Evolutionary conservation across 2,329 filamentous ascomycete species (phyloP).

Genomic region (Fusarium pseudograminearum): DNA sequence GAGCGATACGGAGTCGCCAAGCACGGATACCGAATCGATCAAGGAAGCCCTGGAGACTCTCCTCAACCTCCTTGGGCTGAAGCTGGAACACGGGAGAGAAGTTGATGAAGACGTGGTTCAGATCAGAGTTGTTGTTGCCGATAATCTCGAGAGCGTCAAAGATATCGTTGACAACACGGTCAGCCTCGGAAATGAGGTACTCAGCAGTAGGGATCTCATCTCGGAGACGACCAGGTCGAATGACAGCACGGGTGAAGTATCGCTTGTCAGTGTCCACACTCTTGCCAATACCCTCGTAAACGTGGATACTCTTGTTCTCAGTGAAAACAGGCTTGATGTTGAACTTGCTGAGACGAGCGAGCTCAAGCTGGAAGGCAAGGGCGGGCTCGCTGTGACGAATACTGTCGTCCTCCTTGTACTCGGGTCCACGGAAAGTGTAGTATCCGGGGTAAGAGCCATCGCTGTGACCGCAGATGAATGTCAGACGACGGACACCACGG

Average conservation of each 20-base stretch:
- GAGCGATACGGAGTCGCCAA: constrained; percentile 96
- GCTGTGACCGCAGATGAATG: constrained; percentile 95
- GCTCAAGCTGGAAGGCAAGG: constrained; percentile 97
- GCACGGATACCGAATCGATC: constrained; percentile 95
- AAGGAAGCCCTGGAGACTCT: constrained; percentile 93
- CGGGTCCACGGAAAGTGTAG: constrained; percentile 96
- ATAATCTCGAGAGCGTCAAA: constrained; percentile 98
- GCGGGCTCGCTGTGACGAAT: constrained; percentile 98
- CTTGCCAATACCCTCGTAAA: constrained; percentile 97
- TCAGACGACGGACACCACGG: constrained; percentile 87
- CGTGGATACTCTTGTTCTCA: constrained; percentile 98
- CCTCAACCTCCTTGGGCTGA: constrained; percentile 87
- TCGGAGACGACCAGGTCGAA: constrained; percentile 90
- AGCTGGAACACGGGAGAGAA: constrained; percentile 97
- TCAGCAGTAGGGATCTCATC: constrained; percentile 99
- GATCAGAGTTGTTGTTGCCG: constrained; percentile 98
- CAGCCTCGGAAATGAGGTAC: constrained; percentile 97
- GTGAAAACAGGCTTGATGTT: constrained; percentile 98
- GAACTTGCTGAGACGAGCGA: constrained; percentile 94
- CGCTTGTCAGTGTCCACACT: constrained; percentile 95
- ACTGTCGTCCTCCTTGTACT: constrained; percentile 90
- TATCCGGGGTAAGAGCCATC: constrained; percentile 96
- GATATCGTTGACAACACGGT: constrained; percentile 97
- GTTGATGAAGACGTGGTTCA: constrained; percentile 99
- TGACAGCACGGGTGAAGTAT: constrained; percentile 97